Conservation (phyloP, 2,329 filamentous ascomycete species). For the Pyrenophora tritici-repentis region DNA sequence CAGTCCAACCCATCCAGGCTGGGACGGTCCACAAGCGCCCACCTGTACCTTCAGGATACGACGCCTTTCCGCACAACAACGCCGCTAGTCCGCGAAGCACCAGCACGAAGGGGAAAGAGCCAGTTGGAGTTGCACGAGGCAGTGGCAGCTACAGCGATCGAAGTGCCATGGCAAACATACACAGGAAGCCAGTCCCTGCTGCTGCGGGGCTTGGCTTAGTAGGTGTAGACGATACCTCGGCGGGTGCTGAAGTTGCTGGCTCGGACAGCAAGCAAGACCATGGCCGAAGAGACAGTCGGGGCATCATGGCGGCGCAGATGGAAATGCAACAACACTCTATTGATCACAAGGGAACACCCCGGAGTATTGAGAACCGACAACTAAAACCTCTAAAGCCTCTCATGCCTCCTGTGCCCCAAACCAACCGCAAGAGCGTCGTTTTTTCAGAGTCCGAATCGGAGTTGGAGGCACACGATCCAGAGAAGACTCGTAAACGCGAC, state of each 20-base stretch:
- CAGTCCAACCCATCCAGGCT: conserved; percentile 25
- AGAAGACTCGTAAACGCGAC: conserved; percentile 26
- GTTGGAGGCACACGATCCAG: conserved; percentile 23
- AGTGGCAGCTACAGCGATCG: conserved; percentile 42
- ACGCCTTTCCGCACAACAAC: conserved; percentile 24
- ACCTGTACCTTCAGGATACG: conserved; percentile 12
- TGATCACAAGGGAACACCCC: conserved; percentile 40
- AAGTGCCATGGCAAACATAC: conserved; percentile 25
- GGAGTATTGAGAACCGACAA: conserved; percentile 44
- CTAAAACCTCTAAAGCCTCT: conserved; percentile 18
- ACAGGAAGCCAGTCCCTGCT: conserved; percentile 28
- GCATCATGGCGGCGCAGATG: conserved; percentile 43
- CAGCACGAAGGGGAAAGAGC: conserved; percentile 42
- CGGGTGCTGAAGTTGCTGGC: conserved; percentile 37
- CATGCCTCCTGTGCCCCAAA: conserved; percentile 35
- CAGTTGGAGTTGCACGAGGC: conserved; percentile 31
- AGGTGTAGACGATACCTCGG: conserved; percentile 36
- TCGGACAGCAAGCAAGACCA: conserved; percentile 41
- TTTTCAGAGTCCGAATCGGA: conserved; percentile 42
- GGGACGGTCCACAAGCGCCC: conserved; percentile 32
- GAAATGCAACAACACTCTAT: conserved; percentile 48
- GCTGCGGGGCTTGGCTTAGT: conserved; percentile 41
- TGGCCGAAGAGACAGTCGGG: conserved; percentile 38
- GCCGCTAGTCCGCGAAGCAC: conserved; percentile 24
- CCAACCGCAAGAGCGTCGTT: conserved; percentile 49